Conservation (phyloP, 306 rosid species). For the Alnus glutinosa region DNA sequence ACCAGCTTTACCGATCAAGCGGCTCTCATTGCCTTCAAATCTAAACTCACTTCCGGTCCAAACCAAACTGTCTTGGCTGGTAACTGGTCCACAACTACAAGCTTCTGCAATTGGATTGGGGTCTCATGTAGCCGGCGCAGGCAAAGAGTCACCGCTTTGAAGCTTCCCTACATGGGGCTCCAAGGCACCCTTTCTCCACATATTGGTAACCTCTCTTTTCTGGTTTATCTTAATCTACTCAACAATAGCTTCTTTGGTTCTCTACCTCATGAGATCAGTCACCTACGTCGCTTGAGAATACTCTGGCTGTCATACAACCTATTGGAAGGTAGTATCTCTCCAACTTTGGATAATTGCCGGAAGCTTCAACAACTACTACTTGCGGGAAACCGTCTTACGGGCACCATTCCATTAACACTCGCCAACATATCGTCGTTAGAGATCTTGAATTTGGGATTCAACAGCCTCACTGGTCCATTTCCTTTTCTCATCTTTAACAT, state of each 20-base stretch:
- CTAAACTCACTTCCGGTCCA: neutral
- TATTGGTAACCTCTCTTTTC: slow-evolving; percentile 4
- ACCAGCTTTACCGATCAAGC: neutral
- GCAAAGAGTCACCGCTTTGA: neutral
- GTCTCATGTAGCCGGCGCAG: neutral
- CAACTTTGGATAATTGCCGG: neutral
- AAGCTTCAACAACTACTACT: neutral
- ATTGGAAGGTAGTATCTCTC: neutral
- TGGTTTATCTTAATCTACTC: neutral
- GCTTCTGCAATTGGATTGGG: neutral
- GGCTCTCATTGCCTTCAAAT: neutral
- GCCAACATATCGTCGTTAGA: neutral
- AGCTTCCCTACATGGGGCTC: neutral
- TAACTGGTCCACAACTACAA: neutral
- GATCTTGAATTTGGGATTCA: fast-evolving
- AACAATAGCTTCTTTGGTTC: neutral
- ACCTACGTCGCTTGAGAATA: neutral
- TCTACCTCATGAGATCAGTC: neutral
- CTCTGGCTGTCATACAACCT: fast-evolving
- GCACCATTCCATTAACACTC: neutral
- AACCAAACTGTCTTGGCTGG: neutral
- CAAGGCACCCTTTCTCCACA: neutral
- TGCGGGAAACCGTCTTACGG: neutral
- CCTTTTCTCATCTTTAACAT: neutral
- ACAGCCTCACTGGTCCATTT: neutral